Evolutionary conservation across 2,329 filamentous ascomycete species (phyloP).

Genomic region (Epichloe sibirici): DNA sequence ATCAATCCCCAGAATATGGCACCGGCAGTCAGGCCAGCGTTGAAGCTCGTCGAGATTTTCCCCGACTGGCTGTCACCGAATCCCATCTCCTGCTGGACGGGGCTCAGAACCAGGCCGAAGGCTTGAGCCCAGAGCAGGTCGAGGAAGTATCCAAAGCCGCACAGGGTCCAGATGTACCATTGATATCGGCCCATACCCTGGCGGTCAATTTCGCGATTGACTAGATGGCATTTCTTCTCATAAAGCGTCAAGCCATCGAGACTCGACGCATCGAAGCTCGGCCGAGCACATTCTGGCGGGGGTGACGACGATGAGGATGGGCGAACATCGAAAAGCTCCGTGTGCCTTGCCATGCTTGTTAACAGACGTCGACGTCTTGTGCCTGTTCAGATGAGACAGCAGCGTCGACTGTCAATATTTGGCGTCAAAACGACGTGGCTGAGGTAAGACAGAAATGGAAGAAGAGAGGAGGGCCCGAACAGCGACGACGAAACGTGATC

Average conservation of each 20-base stretch:
- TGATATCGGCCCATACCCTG: conserved; percentile 42
- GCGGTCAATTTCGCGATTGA: conserved; percentile 33
- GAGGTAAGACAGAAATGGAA: no score
- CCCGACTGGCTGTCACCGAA: conserved; percentile 27
- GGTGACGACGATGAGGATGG: neutral
- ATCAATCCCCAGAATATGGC: conserved; percentile 44
- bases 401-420: no score
- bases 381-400: no score
- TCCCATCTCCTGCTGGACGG: conserved; percentile 43
- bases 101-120: conserved; percentile 40
- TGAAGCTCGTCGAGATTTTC: conserved; percentile 43
- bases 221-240: conserved; percentile 23
- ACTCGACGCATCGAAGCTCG: conserved; percentile 7
- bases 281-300: neutral
- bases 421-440: no score
- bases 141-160: conserved; percentile 42
- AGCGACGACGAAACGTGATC: no score
- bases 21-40: conserved; percentile 29
- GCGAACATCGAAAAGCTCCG: neutral
- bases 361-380: no score
- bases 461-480: no score
- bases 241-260: conserved; percentile 15
- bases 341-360: no score
- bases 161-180: conserved; percentile 39
- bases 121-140: conserved; percentile 47